A percentile compares a stretch with the other conserved stretches of the same genome.
These are phyloP conservation scores for Magnolia changhungtana DNA, from an alignment of 164 flowering plant species.

Conservation along the genomic window DNA sequence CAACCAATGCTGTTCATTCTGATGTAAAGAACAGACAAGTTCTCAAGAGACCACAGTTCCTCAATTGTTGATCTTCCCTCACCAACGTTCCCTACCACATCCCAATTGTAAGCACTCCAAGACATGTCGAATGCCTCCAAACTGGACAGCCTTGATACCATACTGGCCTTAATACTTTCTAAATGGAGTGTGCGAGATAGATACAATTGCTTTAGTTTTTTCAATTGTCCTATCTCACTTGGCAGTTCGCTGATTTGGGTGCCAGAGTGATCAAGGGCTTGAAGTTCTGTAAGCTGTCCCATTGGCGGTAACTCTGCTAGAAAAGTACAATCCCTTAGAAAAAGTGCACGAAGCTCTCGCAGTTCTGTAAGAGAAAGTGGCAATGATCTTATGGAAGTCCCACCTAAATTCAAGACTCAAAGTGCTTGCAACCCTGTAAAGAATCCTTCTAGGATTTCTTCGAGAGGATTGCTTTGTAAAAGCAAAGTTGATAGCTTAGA, in stretches of 20 bases:
- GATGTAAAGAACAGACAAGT: not conserved
- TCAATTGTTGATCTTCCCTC: not conserved
- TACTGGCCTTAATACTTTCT: not conserved
- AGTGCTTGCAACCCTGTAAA: not conserved
- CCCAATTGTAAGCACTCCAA: not conserved
- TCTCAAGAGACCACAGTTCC: not conserved
- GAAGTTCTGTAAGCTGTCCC: not conserved
- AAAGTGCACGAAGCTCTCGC: not conserved
- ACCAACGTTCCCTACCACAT: not conserved
- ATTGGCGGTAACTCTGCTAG: not conserved
- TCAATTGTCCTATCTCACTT: not conserved
- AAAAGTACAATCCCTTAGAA: not conserved
- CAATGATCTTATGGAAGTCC: not conserved
- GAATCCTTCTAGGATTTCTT: not conserved
- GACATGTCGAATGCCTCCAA: not conserved
- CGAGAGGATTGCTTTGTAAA: not conserved
- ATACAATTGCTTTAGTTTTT: not conserved
- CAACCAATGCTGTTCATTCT: not conserved
- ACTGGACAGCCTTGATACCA: not conserved
- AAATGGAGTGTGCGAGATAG: not conserved
- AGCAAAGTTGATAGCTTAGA: no score
- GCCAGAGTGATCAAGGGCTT: not conserved
- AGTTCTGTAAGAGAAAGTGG: not conserved
- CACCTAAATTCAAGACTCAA: not conserved
- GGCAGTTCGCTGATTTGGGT: not conserved